A percentile compares a stretch with the other conserved stretches of the same genome.
Evolutionary conservation across 345 rosid genomes (phyloP).

Genomic region (Camelina laxa): DNA sequence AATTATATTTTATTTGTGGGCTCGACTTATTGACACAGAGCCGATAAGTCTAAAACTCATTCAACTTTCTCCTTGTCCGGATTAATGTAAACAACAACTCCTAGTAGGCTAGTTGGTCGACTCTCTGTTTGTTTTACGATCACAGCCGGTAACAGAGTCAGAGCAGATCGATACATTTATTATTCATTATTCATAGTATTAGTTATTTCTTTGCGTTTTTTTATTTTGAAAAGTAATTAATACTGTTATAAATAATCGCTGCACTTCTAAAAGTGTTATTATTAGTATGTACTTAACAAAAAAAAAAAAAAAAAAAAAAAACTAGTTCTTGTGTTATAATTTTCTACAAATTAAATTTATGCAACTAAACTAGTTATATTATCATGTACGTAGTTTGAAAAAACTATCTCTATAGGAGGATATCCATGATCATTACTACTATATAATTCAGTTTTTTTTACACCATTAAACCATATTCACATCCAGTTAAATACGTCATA

Average conservation of each 20-base stretch:
- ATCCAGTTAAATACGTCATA: background rate
- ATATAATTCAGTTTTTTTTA: background rate
- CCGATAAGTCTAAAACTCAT: conserved; percentile 32
- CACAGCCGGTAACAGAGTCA: background rate
- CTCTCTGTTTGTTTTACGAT: conserved; percentile 7
- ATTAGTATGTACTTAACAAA: background rate
- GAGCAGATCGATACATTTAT: background rate
- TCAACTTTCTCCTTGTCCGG: conserved; percentile 37
- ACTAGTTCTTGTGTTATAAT: background rate
- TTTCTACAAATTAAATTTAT: background rate
- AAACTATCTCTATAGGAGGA: background rate
- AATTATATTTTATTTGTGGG: conserved; percentile 19
- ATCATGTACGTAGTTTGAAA: background rate
- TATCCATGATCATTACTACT: background rate
- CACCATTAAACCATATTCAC: background rate
- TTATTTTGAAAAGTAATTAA: background rate
- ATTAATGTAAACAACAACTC: conserved; percentile 35
- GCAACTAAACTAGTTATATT: background rate
- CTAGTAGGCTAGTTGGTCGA: conserved; percentile 31
- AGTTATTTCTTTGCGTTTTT: background rate
- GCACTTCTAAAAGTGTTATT: background rate
- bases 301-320: too few relatives aligned
- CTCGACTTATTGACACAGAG: conserved; percentile 26
- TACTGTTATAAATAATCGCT: background rate
- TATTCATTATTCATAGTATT: too few relatives aligned